Base-by-base conservation (phyloP, 306 rosid species). In the Corylus heterophylla region DNA sequence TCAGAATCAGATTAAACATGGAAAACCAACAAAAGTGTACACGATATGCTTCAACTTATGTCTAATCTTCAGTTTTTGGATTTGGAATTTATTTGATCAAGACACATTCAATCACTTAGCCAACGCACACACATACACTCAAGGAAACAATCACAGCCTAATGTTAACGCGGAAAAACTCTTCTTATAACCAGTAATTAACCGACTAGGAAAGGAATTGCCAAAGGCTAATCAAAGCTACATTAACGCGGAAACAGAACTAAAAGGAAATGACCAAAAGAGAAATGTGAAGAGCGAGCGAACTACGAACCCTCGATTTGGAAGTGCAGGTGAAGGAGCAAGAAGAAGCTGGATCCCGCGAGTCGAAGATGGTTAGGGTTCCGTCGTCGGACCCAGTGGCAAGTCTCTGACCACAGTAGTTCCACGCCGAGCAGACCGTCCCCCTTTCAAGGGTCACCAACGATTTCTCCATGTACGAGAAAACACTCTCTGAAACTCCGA, bases 401-500 rank as follows among this genome's bases (percentile, higher is more conserved):
- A 95, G 89, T 82, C 96, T 83, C 29, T 4, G 80, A 44, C 83
- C 85, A 73, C 83, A 84, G 86, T 85, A 83, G 82, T 91, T 95
- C 98, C 99, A 93, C 2, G 94, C 87, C 0, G 97, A 88, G 88
- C 96, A 95, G 17, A 76, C 71, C 3, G 97, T 87, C 58, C 92
- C 94, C 71, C 81, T 72, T 1, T 90, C 93, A 18, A 93, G 89
- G 20, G 35, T 87, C 88, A 88, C 81, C 84, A 95, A 67, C 59
- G 92, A 86, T 67, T 90, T 90, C 79, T 87, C 99, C 98, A 92
- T 88, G 37, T 64, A 78, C 29, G 77, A 51, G 25, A 22, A 22
- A 22, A 18, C 18, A 62, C 25, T 14, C 71, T 27, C 20, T 16
- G 63, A 6, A 74, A 76, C 55, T 47, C 49, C 48, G 54, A 10